Percentiles rank a stretch among this genome's conserved stretches.
phyloP scores from a whole-genome alignment of 108 stramenopile species.

The Halocafeteria seosinensis region DNA sequence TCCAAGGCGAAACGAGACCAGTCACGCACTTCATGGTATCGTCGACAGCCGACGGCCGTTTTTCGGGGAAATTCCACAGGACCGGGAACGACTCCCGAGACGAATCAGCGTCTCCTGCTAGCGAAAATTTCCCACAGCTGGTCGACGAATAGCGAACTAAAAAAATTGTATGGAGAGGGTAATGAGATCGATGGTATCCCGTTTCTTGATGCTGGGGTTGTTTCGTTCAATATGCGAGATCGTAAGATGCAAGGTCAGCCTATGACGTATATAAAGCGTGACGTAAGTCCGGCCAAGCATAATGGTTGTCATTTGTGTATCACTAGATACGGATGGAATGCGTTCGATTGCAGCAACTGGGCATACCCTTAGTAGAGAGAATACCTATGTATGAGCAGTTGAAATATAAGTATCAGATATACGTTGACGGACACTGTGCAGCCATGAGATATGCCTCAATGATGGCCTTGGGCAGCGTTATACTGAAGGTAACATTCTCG shows the following conservation, averaged over 20 bases:
- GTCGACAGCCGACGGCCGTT: constrained; percentile 75
- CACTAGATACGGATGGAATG: too few species aligned
- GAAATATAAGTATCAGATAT: constrained; percentile 86
- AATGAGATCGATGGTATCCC: constrained; percentile 66
- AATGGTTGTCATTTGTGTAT: constrained; percentile 26
- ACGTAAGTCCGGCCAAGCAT: too few species aligned
- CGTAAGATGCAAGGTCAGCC: constrained; percentile 65
- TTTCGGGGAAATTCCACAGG: constrained; percentile 97
- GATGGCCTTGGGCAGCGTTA: constrained; percentile 94
- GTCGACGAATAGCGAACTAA: constrained; percentile 14
- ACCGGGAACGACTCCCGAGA: constrained; percentile 76
- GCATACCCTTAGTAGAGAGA: constrained; percentile 40
- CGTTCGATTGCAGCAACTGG: too few species aligned
- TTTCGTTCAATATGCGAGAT: constrained; percentile 89
- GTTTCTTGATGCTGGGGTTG: constrained; percentile 82
- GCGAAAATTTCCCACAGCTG: constrained; percentile 2
- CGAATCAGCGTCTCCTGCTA: constrained; percentile 84
- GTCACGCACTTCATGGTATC: constrained; percentile 77
- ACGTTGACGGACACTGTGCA: constrained; percentile 97
- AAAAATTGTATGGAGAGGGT: constrained; percentile 58
- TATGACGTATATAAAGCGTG: constrained; percentile 52
- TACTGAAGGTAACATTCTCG: constrained; percentile 72
- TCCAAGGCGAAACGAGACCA: constrained; percentile 86
- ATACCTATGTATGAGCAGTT: constrained; percentile 95
- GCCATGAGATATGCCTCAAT: constrained; percentile 98